Evolutionary conservation across 2,329 filamentous ascomycete species (phyloP), one percentile per base, ranked within the genome.

Genomic region (Neocatenulostroma microsporum): DNA sequence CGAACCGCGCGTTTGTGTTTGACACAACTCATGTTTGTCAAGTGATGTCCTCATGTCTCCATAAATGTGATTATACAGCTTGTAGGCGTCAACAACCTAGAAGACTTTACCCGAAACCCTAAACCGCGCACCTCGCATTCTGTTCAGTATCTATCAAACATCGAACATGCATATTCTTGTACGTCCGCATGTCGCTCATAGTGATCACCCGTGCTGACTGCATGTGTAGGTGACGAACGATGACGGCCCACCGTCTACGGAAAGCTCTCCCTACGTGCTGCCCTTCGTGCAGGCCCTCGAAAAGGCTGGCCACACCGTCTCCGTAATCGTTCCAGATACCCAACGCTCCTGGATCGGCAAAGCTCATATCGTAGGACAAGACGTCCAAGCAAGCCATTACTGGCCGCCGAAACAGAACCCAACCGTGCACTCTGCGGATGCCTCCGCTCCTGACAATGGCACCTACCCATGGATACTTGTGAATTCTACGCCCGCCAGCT

Each of bases 321-420:
- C 86, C 6, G 88, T 98, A 33, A 82, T 91, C 46, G 76, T 98
- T 11, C 91, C 91, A 2, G 78, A 95, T 60, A 81, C 80, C 6
- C 91, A 98, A 64, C 80, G 89, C 45, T 94, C 87, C 39, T 98
- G 91, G 91, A 96, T 98, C 54, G 88, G 88, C 52, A 98, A 98
- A 70, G 91, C 91, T 3, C 91, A 96, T 63, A 84, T 96, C 55
- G 87, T 96, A 53, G 88, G 88, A 39, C 60, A 75, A 46, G 75
- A 79, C 35, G 78, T 84, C 44, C 82, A 82, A 37, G 80, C 77
- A 12, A 78, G 72, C 29, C 80, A 84, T 58, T 63, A 70, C 32
- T 79, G 18, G 71, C 79, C 25, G 60, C 69, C 31, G 51, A 62
- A 33, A 12, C 37, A 37, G 17, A 51, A 37, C 6, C 56, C 55